These are phyloP conservation scores for Wallacemonas sp. DNA, from an alignment of 208 protist species.

Conservation along the genomic window DNA sequence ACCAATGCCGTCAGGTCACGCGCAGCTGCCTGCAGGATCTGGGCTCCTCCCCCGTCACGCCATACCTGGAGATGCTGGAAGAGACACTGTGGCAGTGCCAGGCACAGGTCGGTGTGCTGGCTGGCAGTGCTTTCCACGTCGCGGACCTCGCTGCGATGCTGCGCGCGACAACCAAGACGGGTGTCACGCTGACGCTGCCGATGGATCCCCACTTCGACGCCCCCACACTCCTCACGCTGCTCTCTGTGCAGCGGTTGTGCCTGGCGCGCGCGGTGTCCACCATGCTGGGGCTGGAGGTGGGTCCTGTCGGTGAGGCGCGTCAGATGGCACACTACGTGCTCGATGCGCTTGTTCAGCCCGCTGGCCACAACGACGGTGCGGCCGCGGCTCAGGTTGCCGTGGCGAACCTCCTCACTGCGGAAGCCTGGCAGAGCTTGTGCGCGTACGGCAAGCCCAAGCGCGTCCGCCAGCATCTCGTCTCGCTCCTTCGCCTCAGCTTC, in stretches of 20 bases:
- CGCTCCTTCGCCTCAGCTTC: constrained; percentile 24
- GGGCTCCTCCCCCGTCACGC: constrained; percentile 41
- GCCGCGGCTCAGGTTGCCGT: constrained; percentile 18
- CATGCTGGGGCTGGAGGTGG: constrained; percentile 34
- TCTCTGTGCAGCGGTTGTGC: constrained; percentile 43
- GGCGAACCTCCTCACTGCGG: constrained; percentile 44
- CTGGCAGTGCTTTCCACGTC: constrained; percentile 24
- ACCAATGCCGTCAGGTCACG: constrained; percentile 62
- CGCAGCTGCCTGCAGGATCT: constrained; percentile 70
- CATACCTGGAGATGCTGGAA: constrained; percentile 78
- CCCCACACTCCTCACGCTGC: constrained; percentile 25
- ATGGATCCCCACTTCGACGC: constrained; percentile 25
- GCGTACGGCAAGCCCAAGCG: constrained; percentile 48
- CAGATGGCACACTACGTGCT: constrained; percentile 50
- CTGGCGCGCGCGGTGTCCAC: constrained; percentile 54
- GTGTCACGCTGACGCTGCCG: constrained; percentile 17
- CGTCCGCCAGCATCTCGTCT: constrained; percentile 46
- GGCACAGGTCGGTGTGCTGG: constrained; percentile 45
- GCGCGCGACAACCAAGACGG: background rate
- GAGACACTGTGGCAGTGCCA: constrained; percentile 80
- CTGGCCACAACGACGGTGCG: background rate
- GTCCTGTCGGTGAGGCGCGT: constrained; percentile 29
- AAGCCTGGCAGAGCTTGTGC: constrained; percentile 64
- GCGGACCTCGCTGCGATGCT: constrained; percentile 20
- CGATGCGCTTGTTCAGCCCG: constrained; percentile 12